Evolutionary conservation across 495 filamentous ascomycete genomes (phyloP).

Genomic region (Neurospora intermedia): DNA sequence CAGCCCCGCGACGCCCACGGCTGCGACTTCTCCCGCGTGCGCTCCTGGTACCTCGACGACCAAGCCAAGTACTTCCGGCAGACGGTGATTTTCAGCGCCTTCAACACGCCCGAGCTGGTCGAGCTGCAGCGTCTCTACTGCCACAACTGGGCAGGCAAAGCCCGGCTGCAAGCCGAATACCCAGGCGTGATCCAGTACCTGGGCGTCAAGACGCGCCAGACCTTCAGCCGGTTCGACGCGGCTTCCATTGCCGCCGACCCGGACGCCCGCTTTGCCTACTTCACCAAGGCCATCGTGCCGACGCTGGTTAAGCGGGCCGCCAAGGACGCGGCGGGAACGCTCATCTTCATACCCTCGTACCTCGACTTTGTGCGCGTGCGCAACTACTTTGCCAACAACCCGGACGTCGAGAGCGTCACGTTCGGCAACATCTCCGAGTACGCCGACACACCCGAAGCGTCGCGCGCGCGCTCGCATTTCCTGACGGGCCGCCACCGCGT

Average conservation of each 20-base stretch:
- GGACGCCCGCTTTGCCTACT: slow-evolving; percentile 85
- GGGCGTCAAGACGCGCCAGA: slow-evolving; percentile 63
- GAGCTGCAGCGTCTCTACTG: slow-evolving; percentile 64
- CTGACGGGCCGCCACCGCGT: slow-evolving; percentile 68
- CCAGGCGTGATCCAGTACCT: slow-evolving; percentile 57
- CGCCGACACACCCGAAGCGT: slow-evolving; percentile 59
- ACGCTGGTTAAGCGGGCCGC: slow-evolving; percentile 51
- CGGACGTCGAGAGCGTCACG: slow-evolving; percentile 54
- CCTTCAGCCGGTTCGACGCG: slow-evolving; percentile 80
- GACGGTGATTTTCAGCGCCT: slow-evolving; percentile 67
- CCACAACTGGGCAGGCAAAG: slow-evolving; percentile 67
- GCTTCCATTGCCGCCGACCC: slow-evolving; percentile 59
- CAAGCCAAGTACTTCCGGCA: slow-evolving; percentile 73
- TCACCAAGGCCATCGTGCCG: slow-evolving; percentile 69
- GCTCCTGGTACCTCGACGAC: slow-evolving; percentile 84
- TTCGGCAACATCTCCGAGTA: slow-evolving; percentile 89
- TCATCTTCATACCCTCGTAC: slow-evolving; percentile 86
- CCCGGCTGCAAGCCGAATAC: slow-evolving; percentile 57
- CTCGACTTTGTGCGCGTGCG: slow-evolving; percentile 88
- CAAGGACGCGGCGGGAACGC: slow-evolving; percentile 43
- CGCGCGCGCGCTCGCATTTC: slow-evolving; percentile 81
- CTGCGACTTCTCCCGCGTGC: slow-evolving; percentile 86
- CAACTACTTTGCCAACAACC: slow-evolving; percentile 75
- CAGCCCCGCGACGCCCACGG: slow-evolving; percentile 85
- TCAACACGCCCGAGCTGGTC: slow-evolving; percentile 83